Evolutionary conservation across 129 eudicot species (phyloP), one percentile per base, ranked within the genome.

Genomic region (Sambucus nigra): DNA sequence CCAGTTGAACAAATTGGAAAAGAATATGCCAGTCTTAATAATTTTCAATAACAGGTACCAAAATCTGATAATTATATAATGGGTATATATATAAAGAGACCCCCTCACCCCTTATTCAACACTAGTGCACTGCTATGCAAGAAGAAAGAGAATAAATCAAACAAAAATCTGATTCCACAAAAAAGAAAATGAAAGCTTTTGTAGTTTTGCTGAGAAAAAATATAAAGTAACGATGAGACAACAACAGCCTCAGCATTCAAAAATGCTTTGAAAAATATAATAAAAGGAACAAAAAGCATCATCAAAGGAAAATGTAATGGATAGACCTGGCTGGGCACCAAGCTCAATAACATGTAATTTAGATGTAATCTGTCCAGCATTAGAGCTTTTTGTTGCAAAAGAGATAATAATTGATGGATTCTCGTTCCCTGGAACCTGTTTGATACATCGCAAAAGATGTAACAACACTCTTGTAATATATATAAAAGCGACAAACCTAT

Each of bases 341-440:
- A 92, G 99, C 78, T 92, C 99, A 64, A 86, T 86, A 49, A 92
- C 83, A 60, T 92, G 99, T 63, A 92, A 74, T 75, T 92, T 92
- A 24, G 99, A 92, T 51, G 84, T 80, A 52, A 75, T 66, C 47
- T 86, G 95, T 51, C 99, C 99, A 69, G 99, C 96, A 79, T 92
- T 92, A 23, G 88, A 72, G 18, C 91, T 70, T 73, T 86, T 92
- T 49, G 96, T 74, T 15, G 99, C 99, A 84, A 88, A 88, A 26
- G 88, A 85, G 38, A 92, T 92, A 25, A 92, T 94, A 74, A 87
- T 80, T 16, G 95, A 92, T 45, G 86, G 82, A 72, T 75, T 92
- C 61, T 92, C 99, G 68, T 92, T 92, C 53, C 99, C 99, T n/a
- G 86, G 78, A 45, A 92, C 83, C 97, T 88, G 75, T 40, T 55